Percentiles rank a stretch among this genome's conserved stretches.
Evolutionary conservation across 495 filamentous ascomycete species (phyloP).

Genomic region (Penicillium psychrofluorescens): DNA sequence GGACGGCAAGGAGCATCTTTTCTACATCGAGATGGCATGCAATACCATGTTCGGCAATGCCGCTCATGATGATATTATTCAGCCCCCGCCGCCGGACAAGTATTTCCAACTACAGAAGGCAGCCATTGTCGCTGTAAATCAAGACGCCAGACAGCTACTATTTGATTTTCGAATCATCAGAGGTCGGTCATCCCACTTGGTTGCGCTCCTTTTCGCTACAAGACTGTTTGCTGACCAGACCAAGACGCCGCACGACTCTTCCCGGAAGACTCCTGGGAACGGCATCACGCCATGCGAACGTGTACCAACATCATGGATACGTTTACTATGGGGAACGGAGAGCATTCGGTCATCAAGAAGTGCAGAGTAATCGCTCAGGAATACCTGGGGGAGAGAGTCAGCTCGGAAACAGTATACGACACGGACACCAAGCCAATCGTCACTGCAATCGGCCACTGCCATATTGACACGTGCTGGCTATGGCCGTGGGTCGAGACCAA

Average conservation of each 20-base stretch:
- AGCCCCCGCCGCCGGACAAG: slow-evolving; percentile 77
- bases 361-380: slow-evolving; percentile 72
- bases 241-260: slow-evolving; percentile 80
- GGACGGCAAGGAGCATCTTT: slow-evolving; percentile 77
- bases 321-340: slow-evolving; percentile 71
- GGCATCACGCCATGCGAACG: slow-evolving; percentile 74
- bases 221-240: too few relatives aligned
- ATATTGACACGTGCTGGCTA: slow-evolving; percentile 96
- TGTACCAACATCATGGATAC: slow-evolving; percentile 82
- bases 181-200: too few relatives aligned
- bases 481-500: slow-evolving; percentile 99
- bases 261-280: slow-evolving; percentile 72
- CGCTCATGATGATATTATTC: slow-evolving; percentile 73
- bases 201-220: too few relatives aligned
- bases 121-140: slow-evolving; percentile 81
- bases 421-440: slow-evolving; percentile 66
- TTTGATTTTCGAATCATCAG: slow-evolving; percentile 96
- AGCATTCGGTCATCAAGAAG: slow-evolving; percentile 65
- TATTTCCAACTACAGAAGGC: slow-evolving; percentile 69
- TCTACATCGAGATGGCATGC: slow-evolving; percentile 98
- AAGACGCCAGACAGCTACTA: slow-evolving; percentile 71
- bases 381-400: slow-evolving; percentile 74
- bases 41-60: slow-evolving; percentile 98
- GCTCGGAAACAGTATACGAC: slow-evolving; percentile 82
- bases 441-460: slow-evolving; percentile 87